Base-by-base conservation (phyloP, 257 asterid genomes). In the Solanum piurae region DNA sequence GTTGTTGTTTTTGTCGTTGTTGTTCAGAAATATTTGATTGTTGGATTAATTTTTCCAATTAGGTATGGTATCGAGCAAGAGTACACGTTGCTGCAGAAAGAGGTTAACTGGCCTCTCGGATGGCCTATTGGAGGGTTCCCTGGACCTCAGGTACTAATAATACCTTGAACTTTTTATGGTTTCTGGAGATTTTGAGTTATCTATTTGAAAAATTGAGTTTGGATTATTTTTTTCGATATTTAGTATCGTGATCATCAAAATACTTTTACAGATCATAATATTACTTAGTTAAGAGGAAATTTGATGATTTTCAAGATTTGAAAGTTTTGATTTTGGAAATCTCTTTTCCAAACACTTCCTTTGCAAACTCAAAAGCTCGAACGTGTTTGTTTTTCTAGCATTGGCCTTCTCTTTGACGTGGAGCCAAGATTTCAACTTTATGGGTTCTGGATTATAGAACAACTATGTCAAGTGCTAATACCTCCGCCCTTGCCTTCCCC, bases 111-210 rank as follows among this genome's bases (percentile, higher is more conserved):
- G 99, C 98, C 99, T 52, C 90, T 95, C 13, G 98, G 99, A 88
- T 96, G 98, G 99, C 99, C 99, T 31, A 92, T 91, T 82, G 99
- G 98, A 92, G 98, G 96, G 29, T 95, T 92, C 91, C 98, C 99
- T 46, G 98, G 99, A 89, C 98, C 98, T 90, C 99, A 97, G 98
- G 99, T 97, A 90, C 40, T 40, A 13, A 40, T 40, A 13, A 40
- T 21, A 74, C 29, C 49, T 74, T 74, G 5, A 2, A 74, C 29
- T 34, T 34, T 6, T 36, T 20, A 36, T 73, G 27, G 18, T 23
- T 34, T 20, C 20, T 36, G 29, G 49, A 34, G 82, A 73, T 73
- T 73, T 73, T 21, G 46, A 34, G 29, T 20, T 36, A 20, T 73
- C 25, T 10, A 20, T 34, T 34, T 72, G 25, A 72, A 33, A 18